Evolutionary conservation across 2,329 filamentous ascomycete genomes (phyloP), one percentile per base, ranked within the genome.

Genomic region (Mycosphaerelloides madeirae): DNA sequence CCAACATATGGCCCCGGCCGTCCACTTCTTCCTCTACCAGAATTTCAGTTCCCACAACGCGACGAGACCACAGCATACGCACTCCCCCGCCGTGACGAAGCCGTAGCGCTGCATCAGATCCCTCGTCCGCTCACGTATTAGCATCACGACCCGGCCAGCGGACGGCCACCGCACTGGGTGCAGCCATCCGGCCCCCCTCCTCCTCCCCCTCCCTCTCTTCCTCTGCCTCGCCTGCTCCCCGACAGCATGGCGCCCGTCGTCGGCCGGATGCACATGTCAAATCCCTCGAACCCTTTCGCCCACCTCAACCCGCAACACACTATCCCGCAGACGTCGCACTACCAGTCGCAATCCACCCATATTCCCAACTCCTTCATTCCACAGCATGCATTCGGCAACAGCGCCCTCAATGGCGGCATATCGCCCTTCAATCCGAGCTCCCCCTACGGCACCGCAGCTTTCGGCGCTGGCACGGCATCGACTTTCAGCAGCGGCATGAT

Each of bases 211-310:
- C 22, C 22, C 5, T 25, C 22, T 25, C 22, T 25, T 25, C 22
- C 9, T 25, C 22, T 6, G 22, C 22, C 22, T 25, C 22, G 9
- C 22, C 22, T 25, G 22, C 22, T 25, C 5, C 22, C 22, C 6
- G 32, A 38, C 54, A 67, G 50, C 32, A 83, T 82, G 79, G 75
- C 78, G 63, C 77, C 77, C 62, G 74, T 76, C 51, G 73, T 75
- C 58, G 72, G 72, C 62, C 71, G 79, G 60, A 82, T 79, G 63
- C 76, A 74, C 62, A 75, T 67, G 62, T 78, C 72, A 63, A 76
- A 73, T 60, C 67, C 79, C 52, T 77, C 73, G 34, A 78, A 76
- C 53, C 78, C 79, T 19, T 83, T 82, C 63, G 67, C 73, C 35
- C 75, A 80, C 55, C 68, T 79, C 41, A 76, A 77, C 54, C 74